Evolutionary conservation across 2,329 filamentous ascomycete genomes (phyloP).

Genomic region (Leptographium radiaticola): DNA sequence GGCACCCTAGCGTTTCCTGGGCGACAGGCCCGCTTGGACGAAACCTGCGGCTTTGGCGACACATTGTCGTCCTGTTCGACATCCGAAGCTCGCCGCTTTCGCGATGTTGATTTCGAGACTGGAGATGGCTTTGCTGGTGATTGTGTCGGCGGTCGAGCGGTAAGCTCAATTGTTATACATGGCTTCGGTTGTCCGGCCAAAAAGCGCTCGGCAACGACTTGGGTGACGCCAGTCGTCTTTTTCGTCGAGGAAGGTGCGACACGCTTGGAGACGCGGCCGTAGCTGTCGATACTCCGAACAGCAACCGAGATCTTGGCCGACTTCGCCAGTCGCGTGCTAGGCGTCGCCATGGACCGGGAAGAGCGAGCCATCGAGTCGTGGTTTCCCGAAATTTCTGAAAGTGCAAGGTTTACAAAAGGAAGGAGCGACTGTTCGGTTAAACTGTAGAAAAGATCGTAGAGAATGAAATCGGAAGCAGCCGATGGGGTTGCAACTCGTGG

Average conservation of each 20-base stretch:
- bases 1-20: constrained; percentile 6
- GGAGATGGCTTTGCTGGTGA: not conserved
- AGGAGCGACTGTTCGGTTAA: not conserved
- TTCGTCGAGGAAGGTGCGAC: constrained; percentile 8
- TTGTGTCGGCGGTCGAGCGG: not conserved
- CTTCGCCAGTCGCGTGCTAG: constrained; percentile 3
- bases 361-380: constrained; percentile 6
- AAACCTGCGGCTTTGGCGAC: not conserved
- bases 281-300: constrained; percentile 10
- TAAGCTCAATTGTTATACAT: constrained; percentile 13
- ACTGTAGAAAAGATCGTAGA: not conserved
- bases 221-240: constrained; percentile 6
- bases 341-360: constrained; percentile 6
- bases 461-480: not conserved
- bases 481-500: not conserved
- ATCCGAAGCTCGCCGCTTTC: constrained; percentile 9
- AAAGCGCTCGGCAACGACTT: constrained; percentile 14
- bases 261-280: constrained; percentile 14
- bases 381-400: not conserved
- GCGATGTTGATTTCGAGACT: not conserved
- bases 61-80: not conserved
- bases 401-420: not conserved
- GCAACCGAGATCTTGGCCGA: not conserved
- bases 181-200: constrained; percentile 22
- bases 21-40: constrained; percentile 8